Base-by-base conservation (phyloP, 169 alveolate genomes). In the Cystoisospora suis region DNA sequence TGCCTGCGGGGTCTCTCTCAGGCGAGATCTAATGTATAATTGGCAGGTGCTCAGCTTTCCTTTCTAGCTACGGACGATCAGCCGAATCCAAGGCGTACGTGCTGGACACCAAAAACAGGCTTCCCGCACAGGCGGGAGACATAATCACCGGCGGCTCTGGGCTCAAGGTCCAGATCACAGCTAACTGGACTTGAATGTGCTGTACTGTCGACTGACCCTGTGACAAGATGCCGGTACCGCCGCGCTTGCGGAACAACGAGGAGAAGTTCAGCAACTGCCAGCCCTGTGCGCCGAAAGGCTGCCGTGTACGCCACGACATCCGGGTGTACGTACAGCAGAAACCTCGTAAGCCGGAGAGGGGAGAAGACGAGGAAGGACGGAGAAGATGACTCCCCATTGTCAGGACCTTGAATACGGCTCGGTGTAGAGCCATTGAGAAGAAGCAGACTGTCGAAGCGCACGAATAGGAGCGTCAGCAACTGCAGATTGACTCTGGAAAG, bases 271-370 rank as follows among this genome's bases (percentile, higher is more conserved):
- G 83, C 83, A 6, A 72, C 34, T 0, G 56, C 56, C 27, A 72
- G 42, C 20, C 83, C 83, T 29, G 83, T 72, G 58, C 83, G 83
- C 32, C 83, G 83, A 34, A 40, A 34, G 34, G 83, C 83, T 2
- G 83, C 83, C 38, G 83, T 72, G 83, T 72, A 72, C 5, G 83
- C 83, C 36, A 38, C 56, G 40, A 12, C 83, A 6, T 72, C 56
- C 42, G 83, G 83, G 83, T 72, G 83, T 32, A 72, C 83, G 56
- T 38, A 72, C 83, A 72, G 36, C 83, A 72, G 53, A 72, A 72
- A 72, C n/a, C 83, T 46, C 49, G 56, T 15, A 17, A 72, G 83
- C 40, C 83, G 83, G 32, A 72, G 53, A 38, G 42, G 34, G 20
- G 83, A 56, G 23, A 72, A 40, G 38, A 17, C 20, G 53, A 72